phyloP scores from a whole-genome alignment of 2,329 filamentous ascomycete genomes.

The Pseudogymnoascus sp. region DNA sequence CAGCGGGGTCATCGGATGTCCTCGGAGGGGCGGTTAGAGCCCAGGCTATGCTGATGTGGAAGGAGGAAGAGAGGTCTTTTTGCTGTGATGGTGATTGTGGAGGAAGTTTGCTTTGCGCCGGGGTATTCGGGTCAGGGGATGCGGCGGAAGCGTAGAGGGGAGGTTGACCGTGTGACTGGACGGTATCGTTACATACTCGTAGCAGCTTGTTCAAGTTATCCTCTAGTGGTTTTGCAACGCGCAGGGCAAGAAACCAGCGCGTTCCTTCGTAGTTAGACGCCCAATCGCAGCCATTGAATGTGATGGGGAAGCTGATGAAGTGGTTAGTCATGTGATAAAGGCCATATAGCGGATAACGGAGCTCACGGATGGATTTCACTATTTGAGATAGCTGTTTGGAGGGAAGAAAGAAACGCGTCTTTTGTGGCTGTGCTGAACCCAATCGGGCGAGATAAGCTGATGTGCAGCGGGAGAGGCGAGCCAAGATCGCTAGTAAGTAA shows the following conservation, averaged over 20 bases:
- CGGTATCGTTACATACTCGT: conserved; percentile 54
- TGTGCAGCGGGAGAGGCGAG: conserved; percentile 71
- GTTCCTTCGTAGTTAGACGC: conserved; percentile 57
- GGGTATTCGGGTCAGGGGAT: not conserved
- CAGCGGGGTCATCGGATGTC: not conserved
- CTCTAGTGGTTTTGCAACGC: conserved; percentile 40
- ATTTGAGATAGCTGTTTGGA: conserved; percentile 38
- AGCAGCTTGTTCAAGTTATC: conserved; percentile 56
- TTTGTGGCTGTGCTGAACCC: conserved; percentile 65
- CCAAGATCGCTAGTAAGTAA: conserved; percentile 72
- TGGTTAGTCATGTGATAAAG: conserved; percentile 14
- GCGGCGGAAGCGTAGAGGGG: conserved; percentile 50
- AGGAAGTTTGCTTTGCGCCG: conserved; percentile 8
- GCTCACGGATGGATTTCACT: conserved; percentile 38
- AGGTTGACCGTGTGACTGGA: conserved; percentile 54
- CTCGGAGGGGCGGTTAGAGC: conserved; percentile 45
- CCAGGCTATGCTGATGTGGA: conserved; percentile 91
- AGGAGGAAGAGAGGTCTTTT: conserved; percentile 32
- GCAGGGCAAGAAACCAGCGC: conserved; percentile 77
- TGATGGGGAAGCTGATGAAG: conserved; percentile 19
- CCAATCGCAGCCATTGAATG: conserved; percentile 45
- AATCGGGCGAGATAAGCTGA: conserved; percentile 80
- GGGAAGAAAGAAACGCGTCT: conserved; percentile 51
- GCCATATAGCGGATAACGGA: not conserved
- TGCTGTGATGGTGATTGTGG: conserved; percentile 10